Percentiles rank a stretch among this genome's conserved stretches.
Evolutionary conservation across 169 alveolate species (phyloP).

Genomic region (Eimeria acervulina): DNA sequence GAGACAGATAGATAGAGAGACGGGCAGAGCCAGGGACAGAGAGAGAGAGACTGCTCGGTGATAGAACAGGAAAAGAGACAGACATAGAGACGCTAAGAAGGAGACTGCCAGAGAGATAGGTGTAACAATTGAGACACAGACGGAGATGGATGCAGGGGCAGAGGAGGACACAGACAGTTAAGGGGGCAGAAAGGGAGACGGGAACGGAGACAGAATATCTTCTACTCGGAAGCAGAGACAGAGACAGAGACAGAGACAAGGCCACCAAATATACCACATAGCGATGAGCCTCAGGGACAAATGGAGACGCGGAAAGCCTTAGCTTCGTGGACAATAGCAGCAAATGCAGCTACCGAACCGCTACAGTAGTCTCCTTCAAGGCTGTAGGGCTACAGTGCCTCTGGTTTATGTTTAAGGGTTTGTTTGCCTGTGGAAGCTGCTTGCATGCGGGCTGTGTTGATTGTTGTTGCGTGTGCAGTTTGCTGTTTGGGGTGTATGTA

Average conservation of each 20-base stretch:
- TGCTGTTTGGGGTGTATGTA: slow-evolving; percentile 6
- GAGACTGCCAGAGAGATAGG: background rate
- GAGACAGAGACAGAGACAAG: background rate
- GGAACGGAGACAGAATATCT: background rate
- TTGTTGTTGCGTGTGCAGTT: background rate
- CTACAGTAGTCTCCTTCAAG: background rate
- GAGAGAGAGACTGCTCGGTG: background rate
- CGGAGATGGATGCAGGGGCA: background rate
- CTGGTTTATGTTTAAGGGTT: background rate
- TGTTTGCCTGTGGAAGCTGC: background rate
- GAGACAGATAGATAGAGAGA: background rate
- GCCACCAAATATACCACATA: background rate
- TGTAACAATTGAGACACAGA: too few relatives aligned
- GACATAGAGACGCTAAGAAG: background rate
- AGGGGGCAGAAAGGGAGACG: background rate
- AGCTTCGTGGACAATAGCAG: background rate
- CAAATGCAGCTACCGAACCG: background rate
- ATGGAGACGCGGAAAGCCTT: background rate
- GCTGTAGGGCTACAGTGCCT: background rate
- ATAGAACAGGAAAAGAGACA: background rate
- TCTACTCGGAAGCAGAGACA: background rate
- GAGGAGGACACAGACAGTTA: background rate
- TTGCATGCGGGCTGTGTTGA: background rate
- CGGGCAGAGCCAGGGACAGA: background rate
- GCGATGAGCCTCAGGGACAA: background rate